Base-by-base conservation (phyloP, 2,329 filamentous ascomycete species). In the Xylaria sp. region DNA sequence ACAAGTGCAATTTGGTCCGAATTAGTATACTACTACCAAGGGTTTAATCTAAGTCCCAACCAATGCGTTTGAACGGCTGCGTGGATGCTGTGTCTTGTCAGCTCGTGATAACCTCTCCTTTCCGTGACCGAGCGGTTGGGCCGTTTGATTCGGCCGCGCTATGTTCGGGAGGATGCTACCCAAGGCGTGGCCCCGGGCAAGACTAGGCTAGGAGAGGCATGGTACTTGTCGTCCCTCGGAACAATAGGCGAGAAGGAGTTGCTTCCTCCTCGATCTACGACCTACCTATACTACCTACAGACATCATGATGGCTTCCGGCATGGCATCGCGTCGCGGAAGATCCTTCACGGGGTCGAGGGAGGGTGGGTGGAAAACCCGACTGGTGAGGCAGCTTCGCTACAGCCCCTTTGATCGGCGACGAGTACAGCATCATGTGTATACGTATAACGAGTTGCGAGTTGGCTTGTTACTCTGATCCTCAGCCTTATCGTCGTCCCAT, bases 211-310 rank as follows among this genome's bases (percentile, higher is more conserved):
- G 23, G 27, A 58, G 54, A 62, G 46, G 60, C 49, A 62, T 35
- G 60, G 60, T 62, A 62, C 55, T 59, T 62, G 13, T 52, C 19
- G 19, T 59, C 15, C 2, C 21, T 55, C 51, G 60, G 49, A 55
- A 59, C 49, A 52, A 55, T 55, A 62, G 55, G 60, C 55, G 60
- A 55, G 52, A 27, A 51, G 44, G 51, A 59, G 31, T 40, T 9
- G 38, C 17, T 19, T 3, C 43, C 38, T 40, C 33, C 46, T 41
- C 52, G 35, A 33, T 23, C 38, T 27, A n/a, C 33, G 25, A 27
- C 44, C 44, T 33, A 33, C 44, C 8, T 48, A 4, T 37, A 37
- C 33, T 37, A 15, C 13, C 3, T 37, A 35, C 15, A 35, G 31
- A 9, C 4, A 46, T 7, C 9, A 29, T 44, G 13, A 3, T 5